Conservation (phyloP, 2,329 filamentous ascomycete genomes). For the Stemphylium beticola region DNA sequence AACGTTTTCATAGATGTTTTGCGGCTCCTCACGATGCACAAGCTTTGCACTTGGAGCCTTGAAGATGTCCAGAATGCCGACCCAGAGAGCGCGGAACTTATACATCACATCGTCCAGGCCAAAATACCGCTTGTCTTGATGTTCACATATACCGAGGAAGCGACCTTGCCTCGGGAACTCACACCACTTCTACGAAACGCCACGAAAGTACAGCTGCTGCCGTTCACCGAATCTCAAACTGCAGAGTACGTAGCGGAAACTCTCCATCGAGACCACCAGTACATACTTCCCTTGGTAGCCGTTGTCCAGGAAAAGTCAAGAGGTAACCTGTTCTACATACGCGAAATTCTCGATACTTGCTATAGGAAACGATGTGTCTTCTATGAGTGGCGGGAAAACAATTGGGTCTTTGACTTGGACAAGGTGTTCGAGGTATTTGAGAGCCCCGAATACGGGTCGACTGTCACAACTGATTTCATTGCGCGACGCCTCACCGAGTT, state of each 20-base stretch:
- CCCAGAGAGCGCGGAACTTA: constrained; percentile 81
- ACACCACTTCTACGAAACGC: constrained; percentile 44
- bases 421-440: constrained; percentile 85
- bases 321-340: constrained; percentile 89
- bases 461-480: constrained; percentile 83
- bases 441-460: constrained; percentile 77
- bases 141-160: constrained; percentile 64
- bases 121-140: constrained; percentile 75
- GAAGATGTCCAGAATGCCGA: constrained; percentile 94
- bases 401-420: constrained; percentile 83
- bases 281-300: constrained; percentile 77
- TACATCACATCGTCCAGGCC: constrained; percentile 78
- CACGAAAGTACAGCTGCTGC: constrained; percentile 73
- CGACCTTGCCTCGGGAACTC: constrained; percentile 46
- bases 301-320: constrained; percentile 88
- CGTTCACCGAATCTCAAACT: constrained; percentile 80
- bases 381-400: constrained; percentile 83
- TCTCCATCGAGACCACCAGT: constrained; percentile 73
- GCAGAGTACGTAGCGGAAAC: constrained; percentile 82
- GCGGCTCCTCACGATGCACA: constrained; percentile 79
- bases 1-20: constrained; percentile 88
- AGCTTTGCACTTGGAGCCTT: constrained; percentile 85
- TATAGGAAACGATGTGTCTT: constrained; percentile 86
- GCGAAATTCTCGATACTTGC: constrained; percentile 87
- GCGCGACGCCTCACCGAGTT: constrained; percentile 78